A percentile compares a stretch with the other conserved stretches of the same genome.
Evolutionary conservation across 495 filamentous ascomycete genomes (phyloP).

Genomic region (Diplogelasinospora grovesii): DNA sequence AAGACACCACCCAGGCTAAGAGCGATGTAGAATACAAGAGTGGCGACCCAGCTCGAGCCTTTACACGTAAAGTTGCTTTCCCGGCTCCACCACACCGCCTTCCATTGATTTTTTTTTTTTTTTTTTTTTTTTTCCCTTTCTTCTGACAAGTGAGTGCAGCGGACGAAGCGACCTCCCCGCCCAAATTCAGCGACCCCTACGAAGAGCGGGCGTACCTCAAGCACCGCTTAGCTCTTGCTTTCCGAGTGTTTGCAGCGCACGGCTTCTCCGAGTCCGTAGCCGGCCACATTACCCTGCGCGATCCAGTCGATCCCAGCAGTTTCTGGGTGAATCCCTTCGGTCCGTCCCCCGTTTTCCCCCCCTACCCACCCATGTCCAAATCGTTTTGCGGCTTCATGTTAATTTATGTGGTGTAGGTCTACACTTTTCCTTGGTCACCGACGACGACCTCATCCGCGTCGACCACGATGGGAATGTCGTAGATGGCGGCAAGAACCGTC

Average conservation of each 20-base stretch:
- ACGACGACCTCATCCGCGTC: slow-evolving; percentile 47
- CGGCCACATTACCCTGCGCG: slow-evolving; percentile 59
- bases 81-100: no score
- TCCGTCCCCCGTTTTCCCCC: no score
- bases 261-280: slow-evolving; percentile 51
- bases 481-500: slow-evolving; percentile 34
- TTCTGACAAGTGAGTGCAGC: no score
- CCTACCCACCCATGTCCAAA: no score
- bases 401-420: no score
- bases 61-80: no score
- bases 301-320: slow-evolving; percentile 50
- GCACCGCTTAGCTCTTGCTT: slow-evolving; percentile 58
- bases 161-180: slow-evolving; percentile 22
- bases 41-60: no score
- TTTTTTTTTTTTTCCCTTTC: no score
- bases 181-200: slow-evolving; percentile 53
- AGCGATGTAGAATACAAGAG: no score
- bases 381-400: no score
- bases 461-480: slow-evolving; percentile 47
- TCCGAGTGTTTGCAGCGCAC: slow-evolving; percentile 62
- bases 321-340: slow-evolving; percentile 64
- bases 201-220: slow-evolving; percentile 61
- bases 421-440: slow-evolving; percentile 50
- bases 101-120: no score
- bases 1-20: no score